A percentile compares a stretch with the other conserved stretches of the same genome.
phyloP scores from a whole-genome alignment of 1,284 basidiomycete species.

The Sanghuangporus sanghuang region DNA sequence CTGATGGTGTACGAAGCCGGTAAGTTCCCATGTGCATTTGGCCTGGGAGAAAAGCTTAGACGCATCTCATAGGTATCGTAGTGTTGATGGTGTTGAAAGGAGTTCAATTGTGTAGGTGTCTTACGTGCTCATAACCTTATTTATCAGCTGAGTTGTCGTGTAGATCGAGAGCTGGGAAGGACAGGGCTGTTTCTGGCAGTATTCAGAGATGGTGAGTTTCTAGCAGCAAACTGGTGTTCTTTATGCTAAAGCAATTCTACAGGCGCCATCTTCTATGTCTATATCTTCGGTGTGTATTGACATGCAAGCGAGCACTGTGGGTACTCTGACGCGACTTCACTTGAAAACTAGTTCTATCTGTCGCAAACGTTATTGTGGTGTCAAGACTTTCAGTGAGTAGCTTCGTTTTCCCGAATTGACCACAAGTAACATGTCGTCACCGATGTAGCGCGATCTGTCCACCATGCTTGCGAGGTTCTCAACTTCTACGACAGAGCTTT shows the following conservation, averaged over 20 bases:
- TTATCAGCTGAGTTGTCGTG: not conserved
- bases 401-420: not conserved
- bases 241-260: not conserved
- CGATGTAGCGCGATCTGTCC: slow-evolving; percentile 3
- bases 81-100: not conserved
- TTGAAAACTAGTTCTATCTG: not conserved
- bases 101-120: not conserved
- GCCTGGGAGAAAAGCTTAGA: not conserved
- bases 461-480: slow-evolving; percentile 6
- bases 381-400: not conserved
- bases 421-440: not conserved
- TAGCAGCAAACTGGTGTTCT: not conserved
- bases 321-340: not conserved
- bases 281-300: not conserved
- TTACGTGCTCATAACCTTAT: not conserved
- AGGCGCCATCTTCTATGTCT: slow-evolving; percentile 9
- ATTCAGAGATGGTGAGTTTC: slow-evolving; percentile 1
- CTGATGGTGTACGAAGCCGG: slow-evolving; percentile 9
- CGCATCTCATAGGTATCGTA: not conserved
- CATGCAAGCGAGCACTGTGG: not conserved
- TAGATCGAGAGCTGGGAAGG: not conserved
- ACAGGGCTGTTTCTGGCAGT: not conserved
- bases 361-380: slow-evolving; percentile 3
- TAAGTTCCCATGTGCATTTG: not conserved
- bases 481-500: not conserved